Conservation (phyloP, 2,329 filamentous ascomycete genomes). For the Fusarium sp. region DNA sequence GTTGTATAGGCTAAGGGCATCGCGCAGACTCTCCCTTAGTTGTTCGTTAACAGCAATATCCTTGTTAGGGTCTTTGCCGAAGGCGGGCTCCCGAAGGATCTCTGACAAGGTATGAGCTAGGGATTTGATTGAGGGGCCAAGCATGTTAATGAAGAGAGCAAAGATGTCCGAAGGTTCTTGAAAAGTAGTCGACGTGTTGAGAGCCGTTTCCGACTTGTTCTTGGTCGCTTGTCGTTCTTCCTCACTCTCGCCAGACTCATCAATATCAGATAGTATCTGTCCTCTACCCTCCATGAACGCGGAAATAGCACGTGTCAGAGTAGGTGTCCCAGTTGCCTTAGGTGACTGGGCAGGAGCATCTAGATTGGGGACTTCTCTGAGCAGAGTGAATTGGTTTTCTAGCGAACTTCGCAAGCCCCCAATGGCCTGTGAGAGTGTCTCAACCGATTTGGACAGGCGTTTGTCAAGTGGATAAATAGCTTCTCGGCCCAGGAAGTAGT, state of each 20-base stretch:
- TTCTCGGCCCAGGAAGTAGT: constrained; percentile 84
- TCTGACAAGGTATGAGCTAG: constrained; percentile 91
- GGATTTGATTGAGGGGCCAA: constrained; percentile 96
- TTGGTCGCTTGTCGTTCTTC: constrained; percentile 53
- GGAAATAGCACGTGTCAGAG: constrained; percentile 45
- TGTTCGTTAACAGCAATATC: constrained; percentile 81
- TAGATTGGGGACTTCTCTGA: constrained; percentile 68
- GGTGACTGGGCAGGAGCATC: constrained; percentile 32
- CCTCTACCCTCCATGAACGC: constrained; percentile 53
- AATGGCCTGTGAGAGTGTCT: constrained; percentile 86
- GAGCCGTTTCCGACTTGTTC: constrained; percentile 47
- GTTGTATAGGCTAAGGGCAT: constrained; percentile 84
- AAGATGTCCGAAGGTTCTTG: constrained; percentile 85
- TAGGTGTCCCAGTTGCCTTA: constrained; percentile 40
- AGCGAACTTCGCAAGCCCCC: constrained; percentile 91
- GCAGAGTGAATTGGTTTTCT: constrained; percentile 85
- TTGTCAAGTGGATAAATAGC: constrained; percentile 82
- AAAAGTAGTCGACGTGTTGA: constrained; percentile 54
- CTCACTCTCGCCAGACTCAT: constrained; percentile 70
- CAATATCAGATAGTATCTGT: constrained; percentile 69
- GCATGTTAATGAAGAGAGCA: constrained; percentile 84
- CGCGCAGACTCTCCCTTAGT: constrained; percentile 81
- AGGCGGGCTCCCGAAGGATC: constrained; percentile 88
- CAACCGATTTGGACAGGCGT: constrained; percentile 83
- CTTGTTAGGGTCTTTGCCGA: constrained; percentile 73